phyloP scores from a whole-genome alignment of 495 filamentous ascomycete genomes.

The Chaetomium fimeti region DNA sequence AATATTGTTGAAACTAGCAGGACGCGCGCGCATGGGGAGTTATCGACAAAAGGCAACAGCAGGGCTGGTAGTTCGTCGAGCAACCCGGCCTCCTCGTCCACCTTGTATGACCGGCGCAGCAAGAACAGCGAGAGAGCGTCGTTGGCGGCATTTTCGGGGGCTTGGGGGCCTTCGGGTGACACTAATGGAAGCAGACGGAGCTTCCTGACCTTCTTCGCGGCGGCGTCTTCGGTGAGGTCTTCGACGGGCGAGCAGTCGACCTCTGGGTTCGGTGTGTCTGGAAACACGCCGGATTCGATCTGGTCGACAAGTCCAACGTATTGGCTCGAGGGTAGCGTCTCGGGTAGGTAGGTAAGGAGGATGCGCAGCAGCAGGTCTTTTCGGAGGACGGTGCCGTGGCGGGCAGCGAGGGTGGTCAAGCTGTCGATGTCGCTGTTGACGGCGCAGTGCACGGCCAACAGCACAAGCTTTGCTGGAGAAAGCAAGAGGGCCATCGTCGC shows the following conservation, averaged over 20 bases:
- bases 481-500: constrained; percentile 46
- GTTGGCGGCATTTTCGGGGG: constrained; percentile 44
- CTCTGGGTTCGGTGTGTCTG: constrained; percentile 29
- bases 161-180: constrained; percentile 46
- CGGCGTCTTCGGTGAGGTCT: constrained; percentile 61
- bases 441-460: constrained; percentile 63
- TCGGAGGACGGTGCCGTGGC: constrained; percentile 56
- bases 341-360: constrained; percentile 80
- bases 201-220: constrained; percentile 66
- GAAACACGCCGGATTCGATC: constrained; percentile 48
- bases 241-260: constrained; percentile 62
- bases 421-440: constrained; percentile 57
- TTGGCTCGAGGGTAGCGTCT: constrained; percentile 61
- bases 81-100: constrained; percentile 77
- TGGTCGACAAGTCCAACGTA: constrained; percentile 63
- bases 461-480: constrained; percentile 58
- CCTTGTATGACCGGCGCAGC: constrained; percentile 68
- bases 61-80: constrained; percentile 70
- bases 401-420: constrained; percentile 60
- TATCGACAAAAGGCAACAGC: constrained; percentile 70
- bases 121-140: constrained; percentile 70
- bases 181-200: constrained; percentile 64
- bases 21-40: constrained; percentile 61
- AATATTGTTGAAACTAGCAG: constrained; percentile 79
- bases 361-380: constrained; percentile 73